Percentiles rank a stretch among this genome's conserved stretches.
These are phyloP conservation scores for Arthroderma uncinatum DNA, from an alignment of 2,329 filamentous ascomycete genomes.

Conservation along the genomic window DNA sequence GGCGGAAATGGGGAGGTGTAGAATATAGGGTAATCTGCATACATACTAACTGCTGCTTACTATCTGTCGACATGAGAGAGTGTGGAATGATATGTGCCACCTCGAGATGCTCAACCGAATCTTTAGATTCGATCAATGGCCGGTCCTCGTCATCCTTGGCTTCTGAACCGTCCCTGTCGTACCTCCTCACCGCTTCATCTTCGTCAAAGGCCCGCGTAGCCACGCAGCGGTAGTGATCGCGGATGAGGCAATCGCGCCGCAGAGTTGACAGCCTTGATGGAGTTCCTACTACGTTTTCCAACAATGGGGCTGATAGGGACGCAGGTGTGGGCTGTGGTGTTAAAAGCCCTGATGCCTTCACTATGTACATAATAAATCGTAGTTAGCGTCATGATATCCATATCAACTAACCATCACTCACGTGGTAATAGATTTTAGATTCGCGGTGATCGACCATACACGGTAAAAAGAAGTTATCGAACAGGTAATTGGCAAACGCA, in stretches of 20 bases:
- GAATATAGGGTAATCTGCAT: background rate
- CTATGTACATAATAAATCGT: too few relatives aligned
- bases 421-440: too few relatives aligned
- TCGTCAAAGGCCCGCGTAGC: background rate
- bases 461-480: slow-evolving; percentile 16
- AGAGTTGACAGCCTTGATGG: slow-evolving; percentile 13
- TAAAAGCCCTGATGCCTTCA: slow-evolving; percentile 14
- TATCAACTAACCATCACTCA: too few relatives aligned
- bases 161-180: background rate
- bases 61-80: background rate
- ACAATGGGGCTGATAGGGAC: slow-evolving; percentile 7
- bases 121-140: background rate
- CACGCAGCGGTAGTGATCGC: slow-evolving; percentile 12
- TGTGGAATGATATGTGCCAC: background rate
- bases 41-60: background rate
- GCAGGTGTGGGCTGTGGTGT: slow-evolving; percentile 16
- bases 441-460: too few relatives aligned
- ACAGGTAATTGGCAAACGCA: slow-evolving; percentile 14
- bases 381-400: too few relatives aligned
- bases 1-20: too few relatives aligned
- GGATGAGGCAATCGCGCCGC: slow-evolving; percentile 15
- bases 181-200: background rate
- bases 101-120: background rate
- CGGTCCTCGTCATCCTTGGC: background rate
- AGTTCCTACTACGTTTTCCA: background rate